Evolutionary conservation across 768 basidiomycete genomes (phyloP).

Genomic region (Sarcodon aspratus): DNA sequence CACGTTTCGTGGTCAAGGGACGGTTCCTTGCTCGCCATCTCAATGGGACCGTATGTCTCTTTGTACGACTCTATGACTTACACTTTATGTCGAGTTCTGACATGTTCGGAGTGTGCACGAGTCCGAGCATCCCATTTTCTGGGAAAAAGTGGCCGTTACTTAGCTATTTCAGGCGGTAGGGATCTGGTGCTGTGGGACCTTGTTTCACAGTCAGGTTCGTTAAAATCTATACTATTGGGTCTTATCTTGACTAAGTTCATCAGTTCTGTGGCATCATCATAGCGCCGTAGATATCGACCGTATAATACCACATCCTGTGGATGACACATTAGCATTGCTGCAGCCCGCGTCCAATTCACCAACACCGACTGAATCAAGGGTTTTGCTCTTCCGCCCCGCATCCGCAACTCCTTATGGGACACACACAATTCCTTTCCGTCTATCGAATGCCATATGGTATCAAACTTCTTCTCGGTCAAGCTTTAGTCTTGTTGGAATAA

Average conservation of each 20-base stretch:
- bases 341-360: slow-evolving; percentile 7
- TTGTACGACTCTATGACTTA: slow-evolving; percentile 66
- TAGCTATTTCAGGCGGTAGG: slow-evolving; percentile 39
- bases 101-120: slow-evolving; percentile 38
- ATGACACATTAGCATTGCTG: slow-evolving; percentile 37
- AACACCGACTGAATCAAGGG: slow-evolving; percentile 23
- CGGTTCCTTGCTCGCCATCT: slow-evolving; percentile 72
- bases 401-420: slow-evolving; percentile 34
- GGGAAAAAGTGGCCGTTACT: slow-evolving; percentile 58
- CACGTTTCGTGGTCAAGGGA: slow-evolving; percentile 76
- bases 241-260: slow-evolving; percentile 2
- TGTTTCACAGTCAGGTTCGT: slow-evolving; percentile 46
- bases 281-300: slow-evolving; percentile 25
- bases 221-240: not conserved
- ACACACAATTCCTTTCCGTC: slow-evolving; percentile 46
- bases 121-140: slow-evolving; percentile 49
- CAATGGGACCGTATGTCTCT: slow-evolving; percentile 53
- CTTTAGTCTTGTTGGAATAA: slow-evolving; percentile 62
- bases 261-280: slow-evolving; percentile 52
- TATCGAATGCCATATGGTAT: slow-evolving; percentile 33
- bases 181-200: slow-evolving; percentile 68
- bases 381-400: slow-evolving; percentile 36
- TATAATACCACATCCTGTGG: slow-evolving; percentile 43
- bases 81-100: slow-evolving; percentile 45
- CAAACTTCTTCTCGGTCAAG: slow-evolving; percentile 17